Percentiles rank a stretch among this genome's conserved stretches.
Evolutionary conservation across 495 filamentous ascomycete genomes (phyloP).

Genomic region (Rhypophila decipiens): DNA sequence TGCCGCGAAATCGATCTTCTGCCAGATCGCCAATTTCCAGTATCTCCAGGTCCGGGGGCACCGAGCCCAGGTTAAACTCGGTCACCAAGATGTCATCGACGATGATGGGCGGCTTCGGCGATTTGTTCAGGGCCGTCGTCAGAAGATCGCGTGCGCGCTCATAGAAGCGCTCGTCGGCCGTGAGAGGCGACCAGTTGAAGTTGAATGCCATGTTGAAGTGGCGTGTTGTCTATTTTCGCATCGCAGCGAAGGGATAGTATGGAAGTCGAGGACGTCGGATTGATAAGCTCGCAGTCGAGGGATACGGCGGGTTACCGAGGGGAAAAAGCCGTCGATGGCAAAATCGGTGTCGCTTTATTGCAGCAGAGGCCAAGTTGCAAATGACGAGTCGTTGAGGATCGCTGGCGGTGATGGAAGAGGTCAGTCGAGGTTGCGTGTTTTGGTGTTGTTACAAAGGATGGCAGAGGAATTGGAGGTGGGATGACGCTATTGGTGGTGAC

Average conservation of each 20-base stretch:
- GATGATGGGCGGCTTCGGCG: slow-evolving; percentile 96
- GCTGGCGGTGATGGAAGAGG: not conserved
- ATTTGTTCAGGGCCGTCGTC: slow-evolving; percentile 93
- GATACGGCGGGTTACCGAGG: not conserved
- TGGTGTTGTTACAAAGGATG: slow-evolving; percentile 7
- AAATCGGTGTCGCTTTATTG: not conserved
- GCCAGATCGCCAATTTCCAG: slow-evolving; percentile 94
- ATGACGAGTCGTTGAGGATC: not conserved
- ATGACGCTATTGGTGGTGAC: slow-evolving; percentile 19
- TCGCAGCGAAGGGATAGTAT: slow-evolving; percentile 13
- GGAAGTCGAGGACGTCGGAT: slow-evolving; percentile 2
- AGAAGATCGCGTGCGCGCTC: slow-evolving; percentile 87
- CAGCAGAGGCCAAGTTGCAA: not conserved
- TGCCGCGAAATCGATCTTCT: slow-evolving; percentile 93
- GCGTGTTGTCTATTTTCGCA: slow-evolving; percentile 23
- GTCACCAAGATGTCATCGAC: slow-evolving; percentile 99
- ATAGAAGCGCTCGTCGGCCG: slow-evolving; percentile 87
- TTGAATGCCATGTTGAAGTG: slow-evolving; percentile 88
- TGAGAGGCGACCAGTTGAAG: slow-evolving; percentile 99
- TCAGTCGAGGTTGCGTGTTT: slow-evolving; percentile 1
- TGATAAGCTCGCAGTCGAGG: slow-evolving; percentile 13
- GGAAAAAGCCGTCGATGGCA: not conserved
- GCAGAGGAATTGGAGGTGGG: slow-evolving; percentile 1
- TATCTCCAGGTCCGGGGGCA: slow-evolving; percentile 91
- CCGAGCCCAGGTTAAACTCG: slow-evolving; percentile 89